These are phyloP conservation scores for Chiua sp. DNA, from an alignment of 1,284 basidiomycete species.

Conservation along the genomic window DNA sequence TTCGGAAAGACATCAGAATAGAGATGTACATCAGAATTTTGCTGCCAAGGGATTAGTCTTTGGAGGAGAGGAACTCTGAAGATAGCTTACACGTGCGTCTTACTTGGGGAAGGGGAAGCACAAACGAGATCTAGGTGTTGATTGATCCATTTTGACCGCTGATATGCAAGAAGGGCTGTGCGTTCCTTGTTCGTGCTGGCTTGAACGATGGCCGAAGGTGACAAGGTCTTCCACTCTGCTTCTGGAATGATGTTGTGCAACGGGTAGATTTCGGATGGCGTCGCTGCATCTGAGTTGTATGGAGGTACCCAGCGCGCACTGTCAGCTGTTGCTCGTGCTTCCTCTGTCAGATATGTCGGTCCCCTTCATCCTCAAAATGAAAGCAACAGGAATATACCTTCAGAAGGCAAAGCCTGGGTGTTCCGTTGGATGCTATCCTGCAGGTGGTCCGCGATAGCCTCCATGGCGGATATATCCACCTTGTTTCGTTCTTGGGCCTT, in stretches of 20 bases:
- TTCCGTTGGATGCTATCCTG: conserved; percentile 81
- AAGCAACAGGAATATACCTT: conserved; percentile 49
- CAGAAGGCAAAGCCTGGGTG: conserved; percentile 67
- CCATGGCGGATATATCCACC: conserved; percentile 87
- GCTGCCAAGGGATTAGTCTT: conserved; percentile 43
- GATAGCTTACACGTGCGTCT: conserved; percentile 57
- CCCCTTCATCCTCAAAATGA: background rate
- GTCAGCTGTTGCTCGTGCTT: conserved; percentile 66
- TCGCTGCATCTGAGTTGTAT: conserved; percentile 66
- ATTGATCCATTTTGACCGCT: conserved; percentile 72
- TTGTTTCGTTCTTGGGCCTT: conserved; percentile 85
- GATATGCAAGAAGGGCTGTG: conserved; percentile 61
- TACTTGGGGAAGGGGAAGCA: conserved; percentile 54
- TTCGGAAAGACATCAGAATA: conserved; percentile 73
- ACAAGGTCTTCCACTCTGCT: conserved; percentile 73
- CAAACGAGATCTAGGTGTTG: conserved; percentile 55
- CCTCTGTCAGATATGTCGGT: conserved; percentile 48
- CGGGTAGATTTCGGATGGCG: conserved; percentile 78
- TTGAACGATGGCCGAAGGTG: conserved; percentile 57
- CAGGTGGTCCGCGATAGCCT: conserved; percentile 77
- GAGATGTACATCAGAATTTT: conserved; percentile 83
- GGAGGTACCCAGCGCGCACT: conserved; percentile 75
- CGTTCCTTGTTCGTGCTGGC: conserved; percentile 56
- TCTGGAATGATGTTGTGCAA: conserved; percentile 79
- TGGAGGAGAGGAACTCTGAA: background rate